phyloP scores from a whole-genome alignment of 2,329 filamentous ascomycete species.

The Drechslerella coelobrocha region DNA sequence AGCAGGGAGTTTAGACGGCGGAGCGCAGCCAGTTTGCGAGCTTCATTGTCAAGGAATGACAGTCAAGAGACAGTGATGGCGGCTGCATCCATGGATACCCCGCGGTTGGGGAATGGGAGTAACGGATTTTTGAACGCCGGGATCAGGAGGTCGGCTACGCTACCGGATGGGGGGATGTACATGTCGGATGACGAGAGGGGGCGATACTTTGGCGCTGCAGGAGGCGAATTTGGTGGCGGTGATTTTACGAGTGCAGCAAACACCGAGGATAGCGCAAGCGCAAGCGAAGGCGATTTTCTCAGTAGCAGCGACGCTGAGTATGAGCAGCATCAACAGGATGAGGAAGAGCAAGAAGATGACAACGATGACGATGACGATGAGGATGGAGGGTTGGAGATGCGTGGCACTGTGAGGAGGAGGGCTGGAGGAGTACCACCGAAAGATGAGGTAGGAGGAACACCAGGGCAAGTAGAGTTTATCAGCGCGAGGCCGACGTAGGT shows the following conservation, averaged over 20 bases:
- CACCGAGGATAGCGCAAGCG: conserved; percentile 44
- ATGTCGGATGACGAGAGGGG: conserved; percentile 18
- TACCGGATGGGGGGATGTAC: conserved; percentile 21
- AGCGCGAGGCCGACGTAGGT: conserved; percentile 25
- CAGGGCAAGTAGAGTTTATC: conserved; percentile 39
- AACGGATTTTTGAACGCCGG: conserved; percentile 6
- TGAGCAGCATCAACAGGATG: conserved; percentile 6
- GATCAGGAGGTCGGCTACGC: no score
- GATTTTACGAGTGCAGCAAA: conserved; percentile 38
- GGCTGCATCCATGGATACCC: not conserved
- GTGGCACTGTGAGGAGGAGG: conserved; percentile 6
- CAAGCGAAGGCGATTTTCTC: conserved; percentile 39
- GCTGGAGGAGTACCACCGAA: not conserved
- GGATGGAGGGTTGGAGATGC: conserved; percentile 32
- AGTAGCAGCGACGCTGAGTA: conserved; percentile 33
- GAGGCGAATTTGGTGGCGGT: conserved; percentile 40
- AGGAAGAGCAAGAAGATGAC: conserved; percentile 10
- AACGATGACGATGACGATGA: conserved; percentile 15
- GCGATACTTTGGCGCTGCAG: conserved; percentile 39
- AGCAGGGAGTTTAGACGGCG: conserved; percentile 28
- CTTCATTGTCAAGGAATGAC: conserved; percentile 29
- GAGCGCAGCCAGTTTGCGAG: conserved; percentile 37
- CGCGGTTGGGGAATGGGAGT: not conserved
- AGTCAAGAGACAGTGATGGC: conserved; percentile 36
- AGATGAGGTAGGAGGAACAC: conserved; percentile 21